Evolutionary conservation across 441 rosid species (phyloP), one percentile per base, ranked within the genome.

Genomic region (Viola pubescens): DNA sequence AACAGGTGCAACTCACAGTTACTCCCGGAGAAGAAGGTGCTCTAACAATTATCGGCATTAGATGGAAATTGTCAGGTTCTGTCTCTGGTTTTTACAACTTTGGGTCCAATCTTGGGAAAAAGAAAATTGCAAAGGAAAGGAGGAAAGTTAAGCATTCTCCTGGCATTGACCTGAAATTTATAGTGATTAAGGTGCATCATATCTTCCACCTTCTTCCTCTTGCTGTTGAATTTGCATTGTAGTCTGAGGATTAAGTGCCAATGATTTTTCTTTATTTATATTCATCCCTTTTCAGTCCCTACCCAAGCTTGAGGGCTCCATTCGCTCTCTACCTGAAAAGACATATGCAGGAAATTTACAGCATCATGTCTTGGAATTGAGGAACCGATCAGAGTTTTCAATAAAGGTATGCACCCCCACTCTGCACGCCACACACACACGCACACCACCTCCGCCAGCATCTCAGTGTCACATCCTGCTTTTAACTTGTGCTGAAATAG

Each of bases 51-150:
- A 81, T 82, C 16, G 98, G 99, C 56, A 83, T 94, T 59, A 84
- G 86, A 68, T 94, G 99, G 99, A 89, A 87, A 75, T 67, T 94
- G 61, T 87, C 94, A 57, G 90, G 89, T 72, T 91, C 87, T 55
- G 79, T 91, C 37, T 75, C 77, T 72, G 92, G 99, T 67, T 82
- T 77, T 49, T 79, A 77, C 66, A 79, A 81, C 67, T 94, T 94
- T 63, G 84, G 77, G 39, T 67, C 80, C 52, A 72, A 73, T 76
- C 68, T 74, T 63, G 65, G 64, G 62, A 81, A 78, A 72, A 81
- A 77, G 78, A 79, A 79, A 75, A 65, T 63, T 70, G 52, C 71
- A 40, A 80, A 66, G 62, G 82, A 81, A 78, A 79, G 77, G 76
- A 73, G 68, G 79, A 87, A 81, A 70, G 64, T 71, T 54, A 79